Evolutionary conservation across 2,329 filamentous ascomycete species (phyloP).

Genomic region (Colletotrichum tofieldiae): DNA sequence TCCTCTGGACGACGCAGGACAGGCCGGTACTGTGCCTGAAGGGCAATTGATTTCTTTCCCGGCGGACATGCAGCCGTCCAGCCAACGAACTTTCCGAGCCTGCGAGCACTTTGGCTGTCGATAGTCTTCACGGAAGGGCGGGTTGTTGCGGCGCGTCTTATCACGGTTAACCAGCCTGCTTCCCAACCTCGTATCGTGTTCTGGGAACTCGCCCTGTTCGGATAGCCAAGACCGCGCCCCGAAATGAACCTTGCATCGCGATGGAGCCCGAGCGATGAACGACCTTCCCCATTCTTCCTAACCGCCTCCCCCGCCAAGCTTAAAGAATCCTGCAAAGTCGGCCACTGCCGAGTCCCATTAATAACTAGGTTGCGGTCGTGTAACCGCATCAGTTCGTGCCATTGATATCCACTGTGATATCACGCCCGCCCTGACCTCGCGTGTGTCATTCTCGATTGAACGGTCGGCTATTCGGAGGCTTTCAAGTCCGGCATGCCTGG

Average conservation of each 20-base stretch:
- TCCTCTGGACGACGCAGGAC: not conserved
- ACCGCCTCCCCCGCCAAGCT: conserved; percentile 28
- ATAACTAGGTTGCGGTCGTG: not conserved
- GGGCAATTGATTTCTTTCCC: not conserved
- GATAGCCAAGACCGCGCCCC: conserved; percentile 26
- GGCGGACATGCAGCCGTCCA: not conserved
- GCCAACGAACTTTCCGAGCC: not conserved
- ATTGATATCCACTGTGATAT: not conserved
- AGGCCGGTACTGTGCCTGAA: not conserved
- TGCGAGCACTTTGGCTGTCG: too few species aligned
- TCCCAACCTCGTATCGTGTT: not conserved
- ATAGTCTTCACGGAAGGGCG: not conserved
- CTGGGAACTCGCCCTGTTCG: not conserved
- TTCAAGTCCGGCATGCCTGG: not conserved
- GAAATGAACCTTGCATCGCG: conserved; percentile 32
- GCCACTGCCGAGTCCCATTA: conserved; percentile 29
- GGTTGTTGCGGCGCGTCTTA: not conserved
- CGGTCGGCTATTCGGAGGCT: not conserved
- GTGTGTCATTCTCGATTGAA: not conserved
- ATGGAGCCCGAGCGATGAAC: conserved; percentile 26
- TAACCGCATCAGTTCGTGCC: not conserved
- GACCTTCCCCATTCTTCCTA: conserved; percentile 37
- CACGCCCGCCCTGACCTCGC: not conserved
- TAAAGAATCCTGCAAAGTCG: conserved; percentile 18
- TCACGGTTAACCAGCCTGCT: not conserved